Evolutionary conservation across 2,329 filamentous ascomycete genomes (phyloP).

Genomic region (Graphium sp.): DNA sequence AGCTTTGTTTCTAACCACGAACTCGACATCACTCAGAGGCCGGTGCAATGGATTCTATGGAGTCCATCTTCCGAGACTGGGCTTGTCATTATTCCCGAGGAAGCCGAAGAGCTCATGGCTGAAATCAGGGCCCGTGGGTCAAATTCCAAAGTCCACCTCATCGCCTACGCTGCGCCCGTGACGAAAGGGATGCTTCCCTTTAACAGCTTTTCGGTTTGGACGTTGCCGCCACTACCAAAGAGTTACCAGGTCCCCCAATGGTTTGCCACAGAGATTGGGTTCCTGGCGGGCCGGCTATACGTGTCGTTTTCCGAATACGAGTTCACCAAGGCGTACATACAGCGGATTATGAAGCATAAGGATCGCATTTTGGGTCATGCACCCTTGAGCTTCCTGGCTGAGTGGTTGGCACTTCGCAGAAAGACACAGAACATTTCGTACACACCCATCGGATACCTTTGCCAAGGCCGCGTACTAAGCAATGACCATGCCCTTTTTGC

Average conservation of each 20-base stretch:
- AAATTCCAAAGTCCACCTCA: constrained; percentile 13
- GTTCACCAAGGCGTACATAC: constrained; percentile 15
- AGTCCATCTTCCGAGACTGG: constrained; percentile 25
- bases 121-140: constrained; percentile 12
- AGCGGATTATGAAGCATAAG: constrained; percentile 8
- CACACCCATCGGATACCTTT: constrained; percentile 41
- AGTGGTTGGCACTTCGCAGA: constrained; percentile 37
- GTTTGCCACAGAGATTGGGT: constrained; percentile 39
- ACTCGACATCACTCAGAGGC: constrained; percentile 14
- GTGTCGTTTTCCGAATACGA: constrained; percentile 30
- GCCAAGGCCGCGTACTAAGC: constrained; percentile 29
- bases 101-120: constrained; percentile 37
- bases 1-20: constrained; percentile 8
- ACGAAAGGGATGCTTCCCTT: constrained; percentile 44
- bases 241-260: constrained; percentile 26
- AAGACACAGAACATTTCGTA: constrained; percentile 39
- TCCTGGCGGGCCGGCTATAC: constrained; percentile 45
- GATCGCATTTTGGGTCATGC: constrained; percentile 5
- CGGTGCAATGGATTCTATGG: constrained; percentile 47
- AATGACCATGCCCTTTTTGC: constrained; percentile 34
- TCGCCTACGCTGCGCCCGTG: constrained; percentile 42
- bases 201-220: constrained; percentile 33
- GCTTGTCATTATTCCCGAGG: constrained; percentile 44
- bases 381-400: constrained; percentile 29
- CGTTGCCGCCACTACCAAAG: constrained; percentile 25